Evolutionary conservation across 1,139 yeast species (phyloP), one percentile per base, ranked within the genome.

Genomic region (Blastobotrys malaysiensis): DNA sequence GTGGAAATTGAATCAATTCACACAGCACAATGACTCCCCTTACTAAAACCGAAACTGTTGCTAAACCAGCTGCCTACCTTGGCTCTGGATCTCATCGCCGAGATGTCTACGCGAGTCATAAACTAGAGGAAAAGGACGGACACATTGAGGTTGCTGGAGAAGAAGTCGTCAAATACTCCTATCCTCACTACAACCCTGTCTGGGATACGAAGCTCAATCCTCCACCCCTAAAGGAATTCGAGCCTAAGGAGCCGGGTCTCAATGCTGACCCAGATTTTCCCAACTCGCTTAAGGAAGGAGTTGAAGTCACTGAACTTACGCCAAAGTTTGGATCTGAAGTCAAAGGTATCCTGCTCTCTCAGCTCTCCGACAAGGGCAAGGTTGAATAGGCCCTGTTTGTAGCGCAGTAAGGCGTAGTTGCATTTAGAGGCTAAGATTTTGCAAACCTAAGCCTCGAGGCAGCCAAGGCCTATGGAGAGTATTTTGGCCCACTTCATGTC

Each of bases 351-450:
- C 88, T 84, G 64, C 68, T 84, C 50, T 79, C 86, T 2, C 65
- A 76, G 57, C 71, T 84, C 54, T 67, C 73, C 50, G 75, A 75
- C 51, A 71, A 69, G 16, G 86, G 77, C 20, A 82, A 80, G 63
- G 81, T 84, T 65, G 89, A 84, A 62, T 75, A 84, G 57, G 88
- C 89, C 1, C 72, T 81, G 48, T 73, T 76, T 45, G 85, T 80
- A 49, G 88, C 85, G 24, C 79, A 82, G 67, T 76, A 86, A 61
- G 89, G 89, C 52, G 83, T 84, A 50, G 82, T 81, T 45, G 79
- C 82, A 1, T 83, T 84, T 69, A 77, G 88, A 63, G 78, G 81
- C 57, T 89, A 84, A 68, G 88, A 86, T 63, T 77, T 85, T 59
- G 78, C 79, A 51, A 73, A 74, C 22, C 69, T 78, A 55, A 84